Percentiles rank a stretch among this genome's conserved stretches.
Conservation (phyloP, 2,329 filamentous ascomycete genomes). For the Scedosporium dehoogii region DNA sequence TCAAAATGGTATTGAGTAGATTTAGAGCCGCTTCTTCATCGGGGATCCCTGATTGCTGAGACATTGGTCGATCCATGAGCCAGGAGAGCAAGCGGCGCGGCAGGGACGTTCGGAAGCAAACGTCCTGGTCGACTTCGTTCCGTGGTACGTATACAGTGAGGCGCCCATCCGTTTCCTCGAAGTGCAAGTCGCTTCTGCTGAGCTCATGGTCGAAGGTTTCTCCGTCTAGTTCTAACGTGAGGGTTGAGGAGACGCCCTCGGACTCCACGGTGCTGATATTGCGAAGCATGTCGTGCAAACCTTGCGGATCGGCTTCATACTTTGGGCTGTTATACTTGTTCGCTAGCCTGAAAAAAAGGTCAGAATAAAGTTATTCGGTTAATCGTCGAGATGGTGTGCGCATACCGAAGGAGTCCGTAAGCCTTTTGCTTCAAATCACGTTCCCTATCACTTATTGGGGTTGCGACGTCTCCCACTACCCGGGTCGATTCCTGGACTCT, state of each 20-base stretch:
- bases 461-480: constrained; percentile 8
- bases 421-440: constrained; percentile 16
- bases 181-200: constrained; percentile 11
- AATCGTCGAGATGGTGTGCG: neutral
- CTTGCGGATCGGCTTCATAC: constrained; percentile 4
- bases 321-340: constrained; percentile 17
- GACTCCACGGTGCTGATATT: constrained; percentile 15
- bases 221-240: constrained; percentile 14
- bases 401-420: constrained; percentile 18
- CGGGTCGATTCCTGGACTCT: constrained; percentile 18
- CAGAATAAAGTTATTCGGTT: neutral
- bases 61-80: constrained; percentile 16
- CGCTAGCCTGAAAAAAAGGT: constrained; percentile 16
- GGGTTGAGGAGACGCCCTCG: constrained; percentile 13
- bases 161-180: constrained; percentile 11
- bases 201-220: constrained; percentile 5
- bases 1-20: neutral
- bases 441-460: constrained; percentile 10
- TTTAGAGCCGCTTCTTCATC: neutral
- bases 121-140: constrained; percentile 11
- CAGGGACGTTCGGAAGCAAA: constrained; percentile 13
- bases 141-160: constrained; percentile 18
- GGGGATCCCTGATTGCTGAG: neutral
- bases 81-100: constrained; percentile 15
- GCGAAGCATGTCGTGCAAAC: constrained; percentile 16